A percentile compares a stretch with the other conserved stretches of the same genome.
phyloP scores from a whole-genome alignment of 2,329 filamentous ascomycete genomes.

The Clarireedia hainanense region DNA sequence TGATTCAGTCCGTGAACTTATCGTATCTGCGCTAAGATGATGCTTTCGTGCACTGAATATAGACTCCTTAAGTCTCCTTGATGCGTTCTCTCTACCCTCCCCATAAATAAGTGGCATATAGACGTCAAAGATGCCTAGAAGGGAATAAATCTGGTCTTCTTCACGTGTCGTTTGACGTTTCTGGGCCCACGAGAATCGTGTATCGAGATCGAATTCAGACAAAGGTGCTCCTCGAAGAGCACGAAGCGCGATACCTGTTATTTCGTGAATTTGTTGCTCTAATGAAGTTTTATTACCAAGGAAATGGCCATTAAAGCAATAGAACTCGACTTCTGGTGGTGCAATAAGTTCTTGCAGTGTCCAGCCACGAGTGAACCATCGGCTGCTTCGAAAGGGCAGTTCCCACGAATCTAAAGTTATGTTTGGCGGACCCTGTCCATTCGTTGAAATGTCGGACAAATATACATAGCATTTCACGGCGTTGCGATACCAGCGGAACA shows the following conservation, averaged over 20 bases:
- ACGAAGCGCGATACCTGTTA: not conserved
- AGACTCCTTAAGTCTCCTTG: not conserved
- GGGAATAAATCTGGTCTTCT: not conserved
- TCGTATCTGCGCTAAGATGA: no score
- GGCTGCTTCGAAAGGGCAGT: not conserved
- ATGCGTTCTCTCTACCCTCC: not conserved
- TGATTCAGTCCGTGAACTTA: no score
- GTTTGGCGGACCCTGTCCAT: not conserved
- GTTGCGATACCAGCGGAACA: conserved; percentile 1
- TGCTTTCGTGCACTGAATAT: no score
- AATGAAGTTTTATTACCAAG: not conserved
- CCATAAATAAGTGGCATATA: not conserved
- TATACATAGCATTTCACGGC: not conserved
- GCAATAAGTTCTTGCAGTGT: not conserved
- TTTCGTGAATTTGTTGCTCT: not conserved
- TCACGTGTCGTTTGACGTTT: not conserved
- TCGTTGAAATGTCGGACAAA: not conserved
- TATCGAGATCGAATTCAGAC: not conserved
- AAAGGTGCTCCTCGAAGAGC: not conserved
- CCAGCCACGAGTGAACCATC: not conserved
- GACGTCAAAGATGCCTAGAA: not conserved
- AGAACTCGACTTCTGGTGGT: not conserved
- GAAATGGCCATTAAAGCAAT: not conserved
- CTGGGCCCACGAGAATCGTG: not conserved
- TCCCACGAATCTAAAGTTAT: not conserved